A percentile compares a stretch with the other conserved stretches of the same genome.
Conservation (phyloP, 202 grass and related monocot genomes). For the Brachypodium distachyon region DNA sequence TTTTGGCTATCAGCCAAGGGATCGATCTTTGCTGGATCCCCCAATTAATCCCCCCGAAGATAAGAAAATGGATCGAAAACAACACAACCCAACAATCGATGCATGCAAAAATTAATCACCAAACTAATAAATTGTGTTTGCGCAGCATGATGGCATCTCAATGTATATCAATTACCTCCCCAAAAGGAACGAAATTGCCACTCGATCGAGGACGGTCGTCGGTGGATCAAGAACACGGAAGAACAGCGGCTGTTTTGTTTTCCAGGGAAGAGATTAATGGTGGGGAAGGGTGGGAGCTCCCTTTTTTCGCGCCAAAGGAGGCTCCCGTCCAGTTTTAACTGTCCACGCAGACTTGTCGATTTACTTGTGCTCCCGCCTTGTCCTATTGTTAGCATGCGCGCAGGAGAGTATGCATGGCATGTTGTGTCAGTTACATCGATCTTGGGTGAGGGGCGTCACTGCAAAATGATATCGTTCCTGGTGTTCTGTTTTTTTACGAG, state of each 20-base stretch:
- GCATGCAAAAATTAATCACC: not conserved
- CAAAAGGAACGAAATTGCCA: not conserved
- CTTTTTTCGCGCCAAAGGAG: conserved; percentile 43
- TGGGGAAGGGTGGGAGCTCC: conserved; percentile 19
- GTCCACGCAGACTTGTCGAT: not conserved
- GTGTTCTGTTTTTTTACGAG: not conserved
- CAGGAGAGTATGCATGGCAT: not conserved
- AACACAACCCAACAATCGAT: not conserved
- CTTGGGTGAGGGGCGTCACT: not conserved
- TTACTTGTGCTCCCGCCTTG: not conserved
- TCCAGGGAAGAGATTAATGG: conserved; percentile 20
- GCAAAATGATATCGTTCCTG: not conserved
- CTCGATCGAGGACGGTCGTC: not conserved
- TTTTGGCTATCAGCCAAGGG: not conserved
- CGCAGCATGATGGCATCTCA: not conserved
- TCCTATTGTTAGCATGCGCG: conserved; percentile 6
- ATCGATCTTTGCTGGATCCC: not conserved
- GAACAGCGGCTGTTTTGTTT: conserved; percentile 11
- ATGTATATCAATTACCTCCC: conserved; percentile 13
- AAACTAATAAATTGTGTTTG: too few species aligned
- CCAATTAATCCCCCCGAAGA: not conserved
- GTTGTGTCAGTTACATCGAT: not conserved
- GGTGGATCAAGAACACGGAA: not conserved
- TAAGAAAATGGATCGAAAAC: not conserved
- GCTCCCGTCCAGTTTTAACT: conserved; percentile 31